Evolutionary conservation across 2,329 filamentous ascomycete species (phyloP), one percentile per base, ranked within the genome.

Genomic region (Fusarium tanahbumbuense): DNA sequence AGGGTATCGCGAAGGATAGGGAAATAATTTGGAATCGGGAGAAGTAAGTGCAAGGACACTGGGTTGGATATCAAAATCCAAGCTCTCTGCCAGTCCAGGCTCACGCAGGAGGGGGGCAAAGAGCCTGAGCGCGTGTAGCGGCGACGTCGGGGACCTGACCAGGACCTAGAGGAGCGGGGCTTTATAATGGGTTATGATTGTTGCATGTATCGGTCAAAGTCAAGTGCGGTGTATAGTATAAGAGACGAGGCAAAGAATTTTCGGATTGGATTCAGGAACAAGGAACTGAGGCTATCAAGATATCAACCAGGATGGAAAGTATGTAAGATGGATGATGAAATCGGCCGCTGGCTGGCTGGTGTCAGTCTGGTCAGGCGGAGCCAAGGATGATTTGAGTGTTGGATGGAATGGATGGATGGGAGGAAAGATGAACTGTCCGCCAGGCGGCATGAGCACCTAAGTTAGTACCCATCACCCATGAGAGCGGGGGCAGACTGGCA

Each of bases 241-340:
- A 40, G 32, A 55, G 45, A 34, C 49, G 20, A 59, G 52, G 45
- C 23, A 55, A 64, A 47, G 13, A 53, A 59, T 64, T 71, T 68
- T 70, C 65, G 61, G 65, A 70, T 73, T 73, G 65, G 56, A 71
- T 73, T 48, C 68, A 45, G 45, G 37, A 58, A 42, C 54, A 49
- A 40, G 45, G 27, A 40, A 57, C 25, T 64, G 60, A 67, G 58
- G 62, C 37, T 68, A 55, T 62, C 41, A 52, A 47, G 46, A 53
- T 20, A 53, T 53, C 30, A 37, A 53, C 20, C 34, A 42, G 49
- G 37, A 53, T 53, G 60, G 46, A 63, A 63, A 58, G 59, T 68
- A 71, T 56, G 67, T 68, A 74, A 56, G 70, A 71, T 64, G 68
- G 61, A 73, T 75, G 73, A 73, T 73, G 71, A 60, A 74, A 74